These are phyloP conservation scores for Skeletonema marinoi DNA, from an alignment of 108 stramenopile species.

Conservation along the genomic window DNA sequence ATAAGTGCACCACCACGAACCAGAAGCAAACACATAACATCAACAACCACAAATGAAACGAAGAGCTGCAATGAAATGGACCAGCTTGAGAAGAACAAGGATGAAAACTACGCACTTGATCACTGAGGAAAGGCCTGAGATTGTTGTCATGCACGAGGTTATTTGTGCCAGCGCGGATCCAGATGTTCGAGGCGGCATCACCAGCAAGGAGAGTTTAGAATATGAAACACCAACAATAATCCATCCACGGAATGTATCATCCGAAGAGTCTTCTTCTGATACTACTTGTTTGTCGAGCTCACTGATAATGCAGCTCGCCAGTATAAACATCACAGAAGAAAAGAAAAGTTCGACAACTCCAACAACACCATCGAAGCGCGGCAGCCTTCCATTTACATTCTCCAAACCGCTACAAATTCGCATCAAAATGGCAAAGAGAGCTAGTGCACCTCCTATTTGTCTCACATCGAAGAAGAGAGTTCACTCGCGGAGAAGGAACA, in stretches of 20 bases:
- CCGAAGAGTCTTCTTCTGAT: neutral
- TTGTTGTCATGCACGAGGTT: neutral
- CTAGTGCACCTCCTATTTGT: neutral
- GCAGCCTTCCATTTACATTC: neutral
- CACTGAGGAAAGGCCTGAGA: neutral
- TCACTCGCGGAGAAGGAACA: neutral
- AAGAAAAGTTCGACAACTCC: neutral
- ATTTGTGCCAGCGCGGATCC: neutral
- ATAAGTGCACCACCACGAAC: no score
- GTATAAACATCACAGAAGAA: neutral
- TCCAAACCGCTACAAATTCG: neutral
- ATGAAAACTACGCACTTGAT: neutral
- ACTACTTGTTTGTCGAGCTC: neutral
- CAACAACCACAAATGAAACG: no score
- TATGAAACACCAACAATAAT: neutral
- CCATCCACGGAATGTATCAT: neutral
- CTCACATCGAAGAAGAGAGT: neutral
- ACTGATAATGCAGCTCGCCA: neutral
- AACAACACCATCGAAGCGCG: neutral
- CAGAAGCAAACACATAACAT: no score
- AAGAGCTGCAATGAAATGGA: neutral
- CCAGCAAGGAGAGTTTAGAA: neutral
- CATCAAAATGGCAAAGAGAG: neutral
- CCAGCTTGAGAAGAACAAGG: neutral
- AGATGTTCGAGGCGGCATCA: neutral